Evolutionary conservation across 345 rosid genomes (phyloP), one percentile per base, ranked within the genome.

Genomic region (Clausena lansium): DNA sequence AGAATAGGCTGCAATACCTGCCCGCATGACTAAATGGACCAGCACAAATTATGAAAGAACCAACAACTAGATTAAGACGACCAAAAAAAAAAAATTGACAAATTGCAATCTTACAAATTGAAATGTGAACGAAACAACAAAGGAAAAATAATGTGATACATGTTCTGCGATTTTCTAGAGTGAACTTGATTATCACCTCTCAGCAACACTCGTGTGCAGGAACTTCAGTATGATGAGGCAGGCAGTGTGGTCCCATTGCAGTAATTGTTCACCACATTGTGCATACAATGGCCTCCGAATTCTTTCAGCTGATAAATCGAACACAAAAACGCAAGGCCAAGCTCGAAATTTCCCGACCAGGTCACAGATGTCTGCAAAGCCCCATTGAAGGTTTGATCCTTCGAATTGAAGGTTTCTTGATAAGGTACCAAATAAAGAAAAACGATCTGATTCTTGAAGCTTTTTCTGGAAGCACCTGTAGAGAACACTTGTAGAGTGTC

Each of bases 381-480:
- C 72, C 75, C 77, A 28, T 60, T 72, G 15, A 65, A 70, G 57
- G 77, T 47, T 58, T n/a, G 47, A 60, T 33, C 66, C 78, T 60
- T 36, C 32, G 4, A 76, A 67, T 74, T 77, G 60, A 80, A 59
- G 66, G 47, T 58, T 76, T 52, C 68, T 39, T 30, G 28, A 38
- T 41, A 64, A 35, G 81, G 76, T 75, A 59, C 69, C 73, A 65
- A 57, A 64, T 28, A 35, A 73, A 19, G 74, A 41, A 58, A 78
- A 24, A 27, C 7, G 73, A 65, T 65, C 47, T 65, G 69, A 20
- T 65, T 65, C 7, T 71, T 69, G 24, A 67, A 73, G 79, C 75
- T 81, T 73, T 67, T 67, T 66, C 27, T n/a, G 52, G 33, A 47
- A 69, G 76, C 78, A 76, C 76, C 83, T 81, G 78, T 14, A 20